These are phyloP conservation scores for Citrus mangshanensis DNA, from an alignment of 345 rosid genomes.

Conservation along the genomic window DNA sequence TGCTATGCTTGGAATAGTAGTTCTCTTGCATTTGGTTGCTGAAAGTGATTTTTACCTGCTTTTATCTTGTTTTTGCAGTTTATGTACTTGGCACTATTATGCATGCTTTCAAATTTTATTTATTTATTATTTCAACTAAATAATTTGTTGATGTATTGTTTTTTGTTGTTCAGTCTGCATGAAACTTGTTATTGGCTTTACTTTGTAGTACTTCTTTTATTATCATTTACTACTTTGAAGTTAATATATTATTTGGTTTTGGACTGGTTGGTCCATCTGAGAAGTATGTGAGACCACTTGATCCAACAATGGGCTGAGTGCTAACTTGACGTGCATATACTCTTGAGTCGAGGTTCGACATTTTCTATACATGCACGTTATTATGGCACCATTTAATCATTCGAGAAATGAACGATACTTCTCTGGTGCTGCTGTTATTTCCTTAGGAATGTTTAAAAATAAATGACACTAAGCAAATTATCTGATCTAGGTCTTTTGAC, in stretches of 20 bases:
- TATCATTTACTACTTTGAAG: not conserved
- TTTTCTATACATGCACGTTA: not conserved
- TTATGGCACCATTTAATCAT: not conserved
- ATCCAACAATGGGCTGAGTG: not conserved
- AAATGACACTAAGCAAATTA: slow-evolving; percentile 6
- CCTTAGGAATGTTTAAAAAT: slow-evolving; percentile 4
- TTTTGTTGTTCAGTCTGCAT: not conserved
- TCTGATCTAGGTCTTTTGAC: slow-evolving; percentile 61
- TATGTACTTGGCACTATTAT: not conserved
- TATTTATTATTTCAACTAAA: not conserved
- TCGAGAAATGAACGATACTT: not conserved
- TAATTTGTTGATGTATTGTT: not conserved
- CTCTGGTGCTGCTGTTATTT: not conserved
- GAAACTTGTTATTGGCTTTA: not conserved
- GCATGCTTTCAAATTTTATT: not conserved
- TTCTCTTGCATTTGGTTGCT: not conserved
- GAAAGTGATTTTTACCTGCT: not conserved
- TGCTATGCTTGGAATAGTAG: not conserved
- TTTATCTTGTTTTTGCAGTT: not conserved
- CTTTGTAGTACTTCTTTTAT: not conserved
- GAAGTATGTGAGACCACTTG: not conserved
- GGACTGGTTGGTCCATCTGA: not conserved
- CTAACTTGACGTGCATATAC: not conserved
- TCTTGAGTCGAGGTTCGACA: not conserved
- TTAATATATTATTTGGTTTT: not conserved